Percentiles rank a stretch among this genome's conserved stretches.
Evolutionary conservation across 2,329 filamentous ascomycete genomes (phyloP).

Genomic region (Aspergillus terreus): DNA sequence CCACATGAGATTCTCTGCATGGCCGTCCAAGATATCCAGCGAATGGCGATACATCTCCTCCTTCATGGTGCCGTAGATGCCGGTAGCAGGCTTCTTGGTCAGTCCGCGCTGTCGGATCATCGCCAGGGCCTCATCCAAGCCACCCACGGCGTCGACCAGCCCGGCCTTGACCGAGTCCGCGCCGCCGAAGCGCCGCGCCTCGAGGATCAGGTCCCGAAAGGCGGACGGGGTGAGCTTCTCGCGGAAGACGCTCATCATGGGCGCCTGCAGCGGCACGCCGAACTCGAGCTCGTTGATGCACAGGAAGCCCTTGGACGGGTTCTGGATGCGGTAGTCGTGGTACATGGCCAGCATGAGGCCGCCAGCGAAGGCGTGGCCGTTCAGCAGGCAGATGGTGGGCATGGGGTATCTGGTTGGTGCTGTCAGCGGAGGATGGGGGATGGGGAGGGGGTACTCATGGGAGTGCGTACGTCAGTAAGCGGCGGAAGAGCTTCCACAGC

Average conservation of each 20-base stretch:
- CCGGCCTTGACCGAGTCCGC: constrained; percentile 61
- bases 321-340: constrained; percentile 79
- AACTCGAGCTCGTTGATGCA: constrained; percentile 82
- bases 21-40: constrained; percentile 54
- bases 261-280: constrained; percentile 67
- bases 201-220: constrained; percentile 66
- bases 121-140: constrained; percentile 58
- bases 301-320: constrained; percentile 65
- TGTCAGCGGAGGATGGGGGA: background rate
- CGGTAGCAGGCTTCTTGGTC: constrained; percentile 58
- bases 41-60: constrained; percentile 70
- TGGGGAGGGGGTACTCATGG: background rate
- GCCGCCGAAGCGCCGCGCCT: constrained; percentile 65
- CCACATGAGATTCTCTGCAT: constrained; percentile 44
- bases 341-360: constrained; percentile 79
- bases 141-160: constrained; percentile 66
- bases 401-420: constrained; percentile 59
- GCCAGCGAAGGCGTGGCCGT: constrained; percentile 77
- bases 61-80: constrained; percentile 69
- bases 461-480: constrained; percentile 54
- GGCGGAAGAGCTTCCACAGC: constrained; percentile 63
- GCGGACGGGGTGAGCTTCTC: constrained; percentile 57
- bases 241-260: constrained; percentile 73
- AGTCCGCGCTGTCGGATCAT: constrained; percentile 60
- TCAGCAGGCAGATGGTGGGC: constrained; percentile 75